Evolutionary conservation across 202 grass and related monocot genomes (phyloP).

Genomic region (Panicum hallii): DNA sequence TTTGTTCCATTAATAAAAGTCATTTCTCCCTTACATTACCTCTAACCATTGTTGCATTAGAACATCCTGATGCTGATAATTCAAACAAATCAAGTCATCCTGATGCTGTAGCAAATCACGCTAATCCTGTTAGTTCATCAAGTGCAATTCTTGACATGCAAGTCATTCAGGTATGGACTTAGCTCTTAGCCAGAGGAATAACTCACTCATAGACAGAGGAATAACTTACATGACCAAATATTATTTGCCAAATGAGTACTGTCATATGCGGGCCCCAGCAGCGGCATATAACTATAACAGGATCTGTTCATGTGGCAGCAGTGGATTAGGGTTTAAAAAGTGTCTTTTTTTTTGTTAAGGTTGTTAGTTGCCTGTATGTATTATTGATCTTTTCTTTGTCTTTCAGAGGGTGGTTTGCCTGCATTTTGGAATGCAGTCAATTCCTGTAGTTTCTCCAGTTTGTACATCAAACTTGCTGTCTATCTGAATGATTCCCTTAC

Average conservation of each 20-base stretch:
- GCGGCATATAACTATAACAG: neutral
- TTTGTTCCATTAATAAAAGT: slow-evolving; percentile 11
- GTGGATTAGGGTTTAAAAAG: neutral
- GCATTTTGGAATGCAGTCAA: neutral
- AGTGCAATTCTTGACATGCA: slow-evolving; percentile 34
- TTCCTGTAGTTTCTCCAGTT: neutral
- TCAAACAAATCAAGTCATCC: slow-evolving; percentile 40
- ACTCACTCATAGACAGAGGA: neutral
- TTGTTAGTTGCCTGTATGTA: slow-evolving; percentile 1
- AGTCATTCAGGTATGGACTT: slow-evolving; percentile 44
- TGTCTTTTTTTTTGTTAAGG: neutral
- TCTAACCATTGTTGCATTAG: slow-evolving; percentile 37
- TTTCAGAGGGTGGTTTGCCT: neutral
- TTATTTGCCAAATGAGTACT: slow-evolving; percentile 20
- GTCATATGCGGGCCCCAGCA: neutral
- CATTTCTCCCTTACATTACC: neutral
- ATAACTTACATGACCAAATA: slow-evolving; percentile 7
- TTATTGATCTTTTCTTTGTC: neutral
- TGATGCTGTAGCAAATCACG: slow-evolving; percentile 32
- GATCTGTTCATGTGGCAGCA: slow-evolving; percentile 15
- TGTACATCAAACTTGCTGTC: neutral
- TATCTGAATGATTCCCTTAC: neutral
- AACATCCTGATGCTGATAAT: slow-evolving; percentile 36
- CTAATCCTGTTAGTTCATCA: slow-evolving; percentile 43
- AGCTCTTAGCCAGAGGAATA: neutral